Conservation (phyloP, 2,329 filamentous ascomycete genomes). For the Metarhizium album region DNA sequence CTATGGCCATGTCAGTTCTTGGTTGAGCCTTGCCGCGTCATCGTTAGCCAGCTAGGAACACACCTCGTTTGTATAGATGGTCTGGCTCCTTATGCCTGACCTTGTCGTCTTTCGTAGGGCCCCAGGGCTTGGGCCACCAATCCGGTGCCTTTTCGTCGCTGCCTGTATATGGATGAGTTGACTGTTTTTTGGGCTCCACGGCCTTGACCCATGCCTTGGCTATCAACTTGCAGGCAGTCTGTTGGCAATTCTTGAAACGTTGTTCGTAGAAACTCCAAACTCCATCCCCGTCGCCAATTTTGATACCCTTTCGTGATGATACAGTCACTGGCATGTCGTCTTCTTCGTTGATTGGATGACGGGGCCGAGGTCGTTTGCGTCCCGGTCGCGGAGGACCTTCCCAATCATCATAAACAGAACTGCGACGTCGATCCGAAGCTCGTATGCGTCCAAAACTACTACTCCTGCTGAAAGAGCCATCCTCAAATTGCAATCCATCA, state of each 20-base stretch:
- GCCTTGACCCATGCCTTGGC: slow-evolving; percentile 68
- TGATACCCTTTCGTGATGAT: slow-evolving; percentile 32
- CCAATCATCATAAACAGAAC: slow-evolving; percentile 22
- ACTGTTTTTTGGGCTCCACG: slow-evolving; percentile 68
- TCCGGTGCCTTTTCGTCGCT: slow-evolving; percentile 50
- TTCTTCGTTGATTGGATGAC: slow-evolving; percentile 29
- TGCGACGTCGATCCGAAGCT: slow-evolving; percentile 20
- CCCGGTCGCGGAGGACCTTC: slow-evolving; percentile 16
- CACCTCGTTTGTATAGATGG: slow-evolving; percentile 58
- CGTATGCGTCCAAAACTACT: slow-evolving; percentile 17
- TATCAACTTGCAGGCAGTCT: slow-evolving; percentile 60
- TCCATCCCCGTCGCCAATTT: slow-evolving; percentile 41
- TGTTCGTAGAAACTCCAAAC: slow-evolving; percentile 51
- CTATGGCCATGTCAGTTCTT: slow-evolving; percentile 22
- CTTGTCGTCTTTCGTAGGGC: slow-evolving; percentile 36
- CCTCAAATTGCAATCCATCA: slow-evolving; percentile 19
- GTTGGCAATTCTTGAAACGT: slow-evolving; percentile 56
- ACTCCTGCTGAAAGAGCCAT: slow-evolving; percentile 14
- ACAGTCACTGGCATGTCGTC: slow-evolving; percentile 30
- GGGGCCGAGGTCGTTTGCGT: slow-evolving; percentile 21
- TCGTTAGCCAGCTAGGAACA: slow-evolving; percentile 8
- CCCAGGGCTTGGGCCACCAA: slow-evolving; percentile 55
- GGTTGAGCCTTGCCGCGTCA: background rate
- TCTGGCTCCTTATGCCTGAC: slow-evolving; percentile 65
- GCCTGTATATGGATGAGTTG: slow-evolving; percentile 61